Percentiles rank a stretch among this genome's conserved stretches.
Conservation (phyloP, 306 rosid genomes). For the Lathyrus tuberosus region DNA sequence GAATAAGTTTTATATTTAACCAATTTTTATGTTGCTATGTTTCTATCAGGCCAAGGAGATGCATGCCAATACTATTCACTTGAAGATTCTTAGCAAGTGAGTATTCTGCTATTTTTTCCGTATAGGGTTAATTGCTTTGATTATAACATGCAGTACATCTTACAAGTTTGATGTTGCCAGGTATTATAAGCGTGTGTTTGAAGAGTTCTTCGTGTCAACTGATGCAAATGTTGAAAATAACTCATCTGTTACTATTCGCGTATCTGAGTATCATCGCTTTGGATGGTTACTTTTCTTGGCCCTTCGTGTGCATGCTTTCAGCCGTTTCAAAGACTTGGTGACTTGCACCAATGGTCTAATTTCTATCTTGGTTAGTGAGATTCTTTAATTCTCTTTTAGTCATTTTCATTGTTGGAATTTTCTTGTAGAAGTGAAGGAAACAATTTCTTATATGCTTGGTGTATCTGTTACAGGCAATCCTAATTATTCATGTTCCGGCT, state of each 20-base stretch:
- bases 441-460: conserved; percentile 41
- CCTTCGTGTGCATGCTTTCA: conserved; percentile 87
- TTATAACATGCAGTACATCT: conserved; percentile 11
- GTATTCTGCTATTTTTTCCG: conserved; percentile 35
- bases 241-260: conserved; percentile 48
- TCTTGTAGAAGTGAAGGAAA: conserved; percentile 1
- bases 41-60: conserved; percentile 76
- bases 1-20: conserved; percentile 20
- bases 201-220: conserved; percentile 73
- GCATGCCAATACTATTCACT: conserved; percentile 75
- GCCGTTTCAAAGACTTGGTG: conserved; percentile 88
- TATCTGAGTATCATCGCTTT: conserved; percentile 85
- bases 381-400: conserved; percentile 20
- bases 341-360: conserved; percentile 89
- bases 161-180: conserved; percentile 47
- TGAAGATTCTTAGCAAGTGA: conserved; percentile 84
- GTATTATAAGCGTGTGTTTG: conserved; percentile 82
- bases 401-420: conserved; percentile 15
- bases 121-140: conserved; percentile 11
- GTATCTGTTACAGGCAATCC: conserved; percentile 72
- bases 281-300: conserved; percentile 99
- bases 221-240: conserved; percentile 57
- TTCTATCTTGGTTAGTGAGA: conserved; percentile 80
- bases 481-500: conserved; percentile 83
- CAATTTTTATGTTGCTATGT: conserved; percentile 40